phyloP scores from a whole-genome alignment of 176 grass and related monocot genomes.

The Tillandsia leiboldiana region DNA sequence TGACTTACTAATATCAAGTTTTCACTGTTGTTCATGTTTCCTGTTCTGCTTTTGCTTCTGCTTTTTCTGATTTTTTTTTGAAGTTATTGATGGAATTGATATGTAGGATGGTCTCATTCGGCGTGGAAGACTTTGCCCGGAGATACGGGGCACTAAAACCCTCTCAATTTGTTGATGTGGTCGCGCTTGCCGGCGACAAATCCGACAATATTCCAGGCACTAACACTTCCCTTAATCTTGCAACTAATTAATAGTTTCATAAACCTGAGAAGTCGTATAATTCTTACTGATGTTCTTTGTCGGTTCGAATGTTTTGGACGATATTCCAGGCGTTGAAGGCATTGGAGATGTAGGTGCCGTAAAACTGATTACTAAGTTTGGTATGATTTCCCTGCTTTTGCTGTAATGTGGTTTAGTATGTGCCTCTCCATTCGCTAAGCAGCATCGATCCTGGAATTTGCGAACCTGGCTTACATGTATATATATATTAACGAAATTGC shows the following conservation, averaged over 20 bases:
- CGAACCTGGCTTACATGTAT: neutral
- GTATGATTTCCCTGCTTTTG: slow-evolving; percentile 36
- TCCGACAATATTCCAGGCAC: slow-evolving; percentile 96
- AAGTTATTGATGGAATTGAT: slow-evolving; percentile 27
- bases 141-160: slow-evolving; percentile 68
- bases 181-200: slow-evolving; percentile 81
- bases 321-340: slow-evolving; percentile 66
- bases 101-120: slow-evolving; percentile 90
- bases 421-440: too few relatives aligned
- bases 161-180: slow-evolving; percentile 87
- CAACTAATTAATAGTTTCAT: slow-evolving; percentile 17
- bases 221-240: slow-evolving; percentile 11
- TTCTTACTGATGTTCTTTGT: slow-evolving; percentile 2
- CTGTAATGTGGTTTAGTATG: too few relatives aligned
- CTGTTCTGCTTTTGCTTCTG: slow-evolving; percentile 12
- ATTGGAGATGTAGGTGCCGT: slow-evolving; percentile 81
- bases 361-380: slow-evolving; percentile 78
- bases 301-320: neutral
- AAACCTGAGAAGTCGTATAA: slow-evolving; percentile 2
- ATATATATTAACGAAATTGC: slow-evolving; percentile 5
- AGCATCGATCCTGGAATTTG: too few relatives aligned
- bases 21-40: neutral
- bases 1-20: neutral
- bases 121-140: slow-evolving; percentile 86
- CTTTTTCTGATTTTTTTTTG: neutral